These are phyloP conservation scores for Pelargonium cotyledonis DNA, from an alignment of 441 rosid genomes.

Conservation along the genomic window DNA sequence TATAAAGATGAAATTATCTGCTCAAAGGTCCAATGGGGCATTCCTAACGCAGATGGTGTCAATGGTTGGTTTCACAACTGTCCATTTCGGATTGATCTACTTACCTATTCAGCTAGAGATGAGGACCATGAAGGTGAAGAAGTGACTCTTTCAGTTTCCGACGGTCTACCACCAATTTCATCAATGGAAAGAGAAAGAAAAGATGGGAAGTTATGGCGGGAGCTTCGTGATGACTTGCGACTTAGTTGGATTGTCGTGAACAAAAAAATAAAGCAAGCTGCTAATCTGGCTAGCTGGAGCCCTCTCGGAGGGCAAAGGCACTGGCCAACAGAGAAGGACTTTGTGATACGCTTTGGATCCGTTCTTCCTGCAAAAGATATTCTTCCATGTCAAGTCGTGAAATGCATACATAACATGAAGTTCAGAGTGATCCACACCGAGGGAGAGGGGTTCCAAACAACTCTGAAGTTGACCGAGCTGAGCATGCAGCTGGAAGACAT, in stretches of 20 bases:
- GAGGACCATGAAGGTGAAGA: conserved; percentile 45
- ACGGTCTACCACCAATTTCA: conserved; percentile 52
- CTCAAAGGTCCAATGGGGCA: conserved; percentile 67
- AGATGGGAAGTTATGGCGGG: conserved; percentile 68
- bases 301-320: conserved; percentile 75
- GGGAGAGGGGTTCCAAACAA: conserved; percentile 39
- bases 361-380: conserved; percentile 63
- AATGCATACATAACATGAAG: conserved; percentile 67
- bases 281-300: conserved; percentile 68
- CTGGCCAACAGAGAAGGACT: conserved; percentile 76
- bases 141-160: conserved; percentile 50
- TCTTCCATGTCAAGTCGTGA: conserved; percentile 58
- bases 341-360: conserved; percentile 60
- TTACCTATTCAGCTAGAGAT: conserved; percentile 38
- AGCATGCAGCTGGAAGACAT: conserved; percentile 76
- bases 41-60: conserved; percentile 55
- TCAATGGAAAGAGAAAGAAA: conserved; percentile 68
- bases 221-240: conserved; percentile 53
- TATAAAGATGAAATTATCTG: conserved; percentile 50
- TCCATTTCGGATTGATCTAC: conserved; percentile 63
- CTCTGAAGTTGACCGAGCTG: conserved; percentile 53
- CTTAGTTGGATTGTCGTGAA: conserved; percentile 76
- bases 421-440: conserved; percentile 46
- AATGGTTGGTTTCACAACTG: conserved; percentile 68
- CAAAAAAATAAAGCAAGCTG: conserved; percentile 55